Conservation (phyloP, 768 basidiomycete genomes). For the Sporobolomyces phaffii region DNA sequence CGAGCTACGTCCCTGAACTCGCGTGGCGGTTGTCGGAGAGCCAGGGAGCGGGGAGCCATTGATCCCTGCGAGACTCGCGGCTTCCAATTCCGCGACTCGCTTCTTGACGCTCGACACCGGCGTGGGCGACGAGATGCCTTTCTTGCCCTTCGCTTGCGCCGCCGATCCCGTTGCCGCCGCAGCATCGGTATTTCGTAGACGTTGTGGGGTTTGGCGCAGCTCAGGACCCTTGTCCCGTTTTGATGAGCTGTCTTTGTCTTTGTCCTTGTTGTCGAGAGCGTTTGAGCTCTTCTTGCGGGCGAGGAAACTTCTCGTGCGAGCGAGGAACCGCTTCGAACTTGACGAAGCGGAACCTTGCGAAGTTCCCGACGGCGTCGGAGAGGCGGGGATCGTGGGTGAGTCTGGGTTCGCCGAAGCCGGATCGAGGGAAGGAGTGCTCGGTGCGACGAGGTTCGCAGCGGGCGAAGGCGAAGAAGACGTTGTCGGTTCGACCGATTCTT, state of each 20-base stretch:
- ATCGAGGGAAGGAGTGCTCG: not conserved
- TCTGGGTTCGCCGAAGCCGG: not conserved
- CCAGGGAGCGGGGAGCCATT: not conserved
- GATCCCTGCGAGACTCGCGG: not conserved
- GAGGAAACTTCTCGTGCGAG: conserved; percentile 4
- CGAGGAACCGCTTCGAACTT: conserved; percentile 3
- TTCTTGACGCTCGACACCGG: conserved; percentile 33
- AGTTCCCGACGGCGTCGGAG: not conserved
- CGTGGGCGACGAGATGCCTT: conserved; percentile 4
- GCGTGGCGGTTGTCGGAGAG: not conserved
- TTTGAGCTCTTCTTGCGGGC: conserved; percentile 1
- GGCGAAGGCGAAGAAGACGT: not conserved
- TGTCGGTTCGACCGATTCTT: too few species aligned
- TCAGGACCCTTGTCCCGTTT: not conserved
- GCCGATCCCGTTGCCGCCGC: too few species aligned
- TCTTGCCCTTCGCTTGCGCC: too few species aligned
- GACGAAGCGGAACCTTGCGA: conserved; percentile 1
- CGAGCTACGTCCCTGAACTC: not conserved
- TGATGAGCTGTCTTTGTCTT: not conserved
- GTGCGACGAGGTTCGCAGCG: not conserved
- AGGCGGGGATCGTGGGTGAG: conserved; percentile 6
- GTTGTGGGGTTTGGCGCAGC: not conserved
- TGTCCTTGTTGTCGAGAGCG: not conserved
- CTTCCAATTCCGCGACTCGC: conserved; percentile 32
- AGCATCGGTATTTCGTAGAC: too few species aligned